Conservation (phyloP, 495 filamentous ascomycete genomes). For the Penicillium steckii region DNA sequence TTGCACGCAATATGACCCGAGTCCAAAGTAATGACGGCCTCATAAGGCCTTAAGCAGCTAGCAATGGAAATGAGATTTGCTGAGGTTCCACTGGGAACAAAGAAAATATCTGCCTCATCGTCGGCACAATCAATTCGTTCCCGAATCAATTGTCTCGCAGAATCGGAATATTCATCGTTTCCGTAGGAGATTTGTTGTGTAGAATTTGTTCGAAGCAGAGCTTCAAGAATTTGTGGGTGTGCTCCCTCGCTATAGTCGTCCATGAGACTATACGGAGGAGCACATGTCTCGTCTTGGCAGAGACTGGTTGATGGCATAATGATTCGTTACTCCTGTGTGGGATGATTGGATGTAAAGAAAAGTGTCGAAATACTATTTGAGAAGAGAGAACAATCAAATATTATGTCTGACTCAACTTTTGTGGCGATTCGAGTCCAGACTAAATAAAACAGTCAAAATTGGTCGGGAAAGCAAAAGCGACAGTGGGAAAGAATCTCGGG, state of each 20-base stretch:
- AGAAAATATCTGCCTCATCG: slow-evolving; percentile 43
- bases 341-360: not conserved
- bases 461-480: slow-evolving; percentile 13
- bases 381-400: not conserved
- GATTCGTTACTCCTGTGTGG: not conserved
- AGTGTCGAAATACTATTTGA: not conserved
- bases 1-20: slow-evolving; percentile 44
- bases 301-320: slow-evolving; percentile 28
- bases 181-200: slow-evolving; percentile 43
- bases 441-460: slow-evolving; percentile 1
- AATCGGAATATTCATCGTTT: slow-evolving; percentile 33
- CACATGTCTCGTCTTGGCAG: slow-evolving; percentile 31
- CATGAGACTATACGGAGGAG: slow-evolving; percentile 40
- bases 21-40: slow-evolving; percentile 42
- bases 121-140: slow-evolving; percentile 27
- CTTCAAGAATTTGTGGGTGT: slow-evolving; percentile 42
- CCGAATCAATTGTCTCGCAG: slow-evolving; percentile 33
- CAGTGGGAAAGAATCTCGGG: slow-evolving; percentile 22
- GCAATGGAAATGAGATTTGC: slow-evolving; percentile 46
- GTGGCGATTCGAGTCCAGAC: slow-evolving; percentile 12
- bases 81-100: slow-evolving; percentile 44
- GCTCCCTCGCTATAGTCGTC: slow-evolving; percentile 50
- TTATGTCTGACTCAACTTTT: not conserved
- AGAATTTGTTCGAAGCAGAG: slow-evolving; percentile 37
- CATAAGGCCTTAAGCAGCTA: slow-evolving; percentile 42